These are phyloP conservation scores for Olyra latifolia DNA, from an alignment of 176 grass and related monocot species.

Conservation along the genomic window DNA sequence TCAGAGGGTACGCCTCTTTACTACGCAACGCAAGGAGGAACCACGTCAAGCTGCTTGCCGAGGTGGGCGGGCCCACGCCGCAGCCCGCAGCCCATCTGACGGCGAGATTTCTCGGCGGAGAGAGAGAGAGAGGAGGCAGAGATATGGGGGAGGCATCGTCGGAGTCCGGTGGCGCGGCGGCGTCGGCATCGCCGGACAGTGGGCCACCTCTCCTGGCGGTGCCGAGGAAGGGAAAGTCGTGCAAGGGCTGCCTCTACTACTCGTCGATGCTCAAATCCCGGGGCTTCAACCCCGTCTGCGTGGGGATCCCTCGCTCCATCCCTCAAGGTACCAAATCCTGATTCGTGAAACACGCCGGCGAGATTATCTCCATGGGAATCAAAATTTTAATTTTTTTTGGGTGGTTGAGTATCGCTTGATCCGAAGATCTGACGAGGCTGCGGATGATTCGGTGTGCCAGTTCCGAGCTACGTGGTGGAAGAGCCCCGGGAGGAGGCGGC, in stretches of 20 bases:
- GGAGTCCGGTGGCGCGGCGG: slow-evolving; percentile 40
- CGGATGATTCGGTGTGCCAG: slow-evolving; percentile 43
- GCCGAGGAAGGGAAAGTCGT: slow-evolving; percentile 74
- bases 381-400: not conserved
- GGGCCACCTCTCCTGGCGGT: not conserved
- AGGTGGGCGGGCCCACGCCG: slow-evolving; percentile 22
- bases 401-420: not conserved
- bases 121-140: not conserved
- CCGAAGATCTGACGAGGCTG: slow-evolving; percentile 33
- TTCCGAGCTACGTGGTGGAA: slow-evolving; percentile 60
- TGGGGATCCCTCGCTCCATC: slow-evolving; percentile 80
- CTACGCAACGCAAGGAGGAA: not conserved
- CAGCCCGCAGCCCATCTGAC: not conserved
- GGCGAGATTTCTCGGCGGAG: slow-evolving; percentile 3
- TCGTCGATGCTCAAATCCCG: slow-evolving; percentile 74
- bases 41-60: not conserved
- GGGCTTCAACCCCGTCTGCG: slow-evolving; percentile 74
- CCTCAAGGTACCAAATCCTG: slow-evolving; percentile 68
- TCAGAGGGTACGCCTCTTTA: not conserved
- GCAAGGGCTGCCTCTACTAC: slow-evolving; percentile 96
- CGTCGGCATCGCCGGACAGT: not conserved
- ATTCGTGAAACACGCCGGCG: not conserved
- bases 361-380: not conserved
- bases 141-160: slow-evolving; percentile 57
- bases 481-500: slow-evolving; percentile 61